Conservation (phyloP, 345 rosid genomes). For the Limnanthes douglasii region DNA sequence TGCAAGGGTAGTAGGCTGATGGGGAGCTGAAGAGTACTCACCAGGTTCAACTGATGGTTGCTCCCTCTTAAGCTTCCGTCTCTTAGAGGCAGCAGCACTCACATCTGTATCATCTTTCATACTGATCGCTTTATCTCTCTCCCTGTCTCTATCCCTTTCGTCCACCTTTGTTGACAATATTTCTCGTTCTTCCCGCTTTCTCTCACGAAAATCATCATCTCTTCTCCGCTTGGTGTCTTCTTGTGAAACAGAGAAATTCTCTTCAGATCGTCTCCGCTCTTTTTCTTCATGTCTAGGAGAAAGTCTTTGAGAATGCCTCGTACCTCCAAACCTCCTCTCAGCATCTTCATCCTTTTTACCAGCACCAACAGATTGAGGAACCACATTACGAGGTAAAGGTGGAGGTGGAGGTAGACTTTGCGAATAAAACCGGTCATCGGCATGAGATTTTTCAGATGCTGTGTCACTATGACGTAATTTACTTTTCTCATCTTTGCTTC, state of each 20-base stretch:
- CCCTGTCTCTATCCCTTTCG: conserved; percentile 60
- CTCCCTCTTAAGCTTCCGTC: conserved; percentile 85
- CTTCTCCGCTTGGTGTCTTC: conserved; percentile 87
- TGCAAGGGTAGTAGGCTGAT: conserved; percentile 21
- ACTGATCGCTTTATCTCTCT: conserved; percentile 46
- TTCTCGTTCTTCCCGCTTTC: conserved; percentile 89
- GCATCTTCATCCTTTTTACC: conserved; percentile 71
- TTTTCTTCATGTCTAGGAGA: conserved; percentile 95
- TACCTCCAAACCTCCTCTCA: conserved; percentile 60
- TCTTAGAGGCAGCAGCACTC: conserved; percentile 40
- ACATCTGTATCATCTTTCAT: conserved; percentile 74
- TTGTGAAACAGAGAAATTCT: conserved; percentile 43
- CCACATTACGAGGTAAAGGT: conserved; percentile 75
- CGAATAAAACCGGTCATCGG: conserved; percentile 72
- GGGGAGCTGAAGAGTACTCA: conserved; percentile 46
- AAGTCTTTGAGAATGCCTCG: conserved; percentile 74
- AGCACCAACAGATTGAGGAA: conserved; percentile 69
- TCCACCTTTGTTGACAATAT: conserved; percentile 54
- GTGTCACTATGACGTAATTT: conserved; percentile 47
- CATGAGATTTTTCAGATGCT: conserved; percentile 43
- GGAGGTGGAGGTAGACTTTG: conserved; percentile 98
- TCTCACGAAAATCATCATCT: conserved; percentile 88
- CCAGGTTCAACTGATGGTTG: conserved; percentile 76
- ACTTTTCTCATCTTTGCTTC: conserved; percentile 69
- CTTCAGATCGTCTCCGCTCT: conserved; percentile 90